Evolutionary conservation across 257 asterid species (phyloP).

Genomic region (Solanum ossicruentum): DNA sequence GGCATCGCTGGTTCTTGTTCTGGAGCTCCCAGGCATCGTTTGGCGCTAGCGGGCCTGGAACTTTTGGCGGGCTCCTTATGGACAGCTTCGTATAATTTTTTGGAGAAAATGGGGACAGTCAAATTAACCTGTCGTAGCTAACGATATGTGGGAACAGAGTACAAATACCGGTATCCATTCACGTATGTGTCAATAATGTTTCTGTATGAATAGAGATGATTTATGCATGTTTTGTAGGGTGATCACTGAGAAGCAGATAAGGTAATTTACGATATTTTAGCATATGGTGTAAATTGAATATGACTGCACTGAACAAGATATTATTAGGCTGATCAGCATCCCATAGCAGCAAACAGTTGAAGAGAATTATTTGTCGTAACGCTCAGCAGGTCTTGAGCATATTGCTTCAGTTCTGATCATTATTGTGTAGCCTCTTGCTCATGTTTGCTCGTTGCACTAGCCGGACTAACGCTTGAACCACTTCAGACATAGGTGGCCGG

Average conservation of each 20-base stretch:
- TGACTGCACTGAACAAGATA: background rate
- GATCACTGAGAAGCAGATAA: background rate
- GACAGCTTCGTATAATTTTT: too few relatives aligned
- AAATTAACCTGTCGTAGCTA: background rate
- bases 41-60: too few relatives aligned
- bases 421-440: slow-evolving; percentile 4
- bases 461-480: slow-evolving; percentile 84
- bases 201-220: background rate
- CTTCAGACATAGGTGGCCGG: slow-evolving; percentile 97
- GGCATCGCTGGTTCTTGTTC: too few relatives aligned
- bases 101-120: too few relatives aligned
- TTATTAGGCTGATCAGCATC: background rate
- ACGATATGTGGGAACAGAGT: background rate
- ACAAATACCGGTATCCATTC: background rate
- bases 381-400: background rate
- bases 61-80: too few relatives aligned
- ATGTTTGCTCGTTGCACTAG: slow-evolving; percentile 45
- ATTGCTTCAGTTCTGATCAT: background rate
- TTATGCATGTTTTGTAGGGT: background rate
- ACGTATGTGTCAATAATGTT: background rate
- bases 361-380: background rate
- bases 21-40: too few relatives aligned
- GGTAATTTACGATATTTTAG: background rate
- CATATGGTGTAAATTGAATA: background rate
- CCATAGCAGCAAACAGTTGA: background rate